A percentile compares a stretch with the other conserved stretches of the same genome.
Evolutionary conservation across 2,329 filamentous ascomycete genomes (phyloP).

Genomic region (Gaeumannomyces tritici): DNA sequence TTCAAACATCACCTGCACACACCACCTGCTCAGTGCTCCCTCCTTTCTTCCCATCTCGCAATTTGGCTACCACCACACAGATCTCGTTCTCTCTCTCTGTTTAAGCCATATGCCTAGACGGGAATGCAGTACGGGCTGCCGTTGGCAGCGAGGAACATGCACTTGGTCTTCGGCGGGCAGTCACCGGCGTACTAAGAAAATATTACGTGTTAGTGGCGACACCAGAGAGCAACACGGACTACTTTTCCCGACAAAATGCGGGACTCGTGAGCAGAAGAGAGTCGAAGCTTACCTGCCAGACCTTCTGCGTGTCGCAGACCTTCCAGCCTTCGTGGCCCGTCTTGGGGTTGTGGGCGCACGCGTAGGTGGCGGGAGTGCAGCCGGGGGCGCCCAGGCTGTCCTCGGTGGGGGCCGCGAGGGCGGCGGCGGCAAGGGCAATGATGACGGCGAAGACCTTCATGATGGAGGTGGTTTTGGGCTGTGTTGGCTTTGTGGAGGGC

Average conservation of each 20-base stretch:
- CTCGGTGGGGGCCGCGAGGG: neutral
- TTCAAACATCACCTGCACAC: neutral
- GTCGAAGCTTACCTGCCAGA: neutral
- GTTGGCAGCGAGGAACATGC: conserved; percentile 11
- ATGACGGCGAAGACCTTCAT: conserved; percentile 1
- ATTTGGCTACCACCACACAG: no score
- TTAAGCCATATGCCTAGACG: neutral
- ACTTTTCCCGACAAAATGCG: no score
- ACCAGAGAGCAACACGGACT: no score
- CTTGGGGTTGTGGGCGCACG: conserved; percentile 8
- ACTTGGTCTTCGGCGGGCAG: conserved; percentile 9
- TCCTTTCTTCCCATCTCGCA: neutral
- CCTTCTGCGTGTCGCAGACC: conserved; percentile 9
- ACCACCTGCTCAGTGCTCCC: neutral
- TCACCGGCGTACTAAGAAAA: conserved; percentile 10
- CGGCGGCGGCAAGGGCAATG: neutral
- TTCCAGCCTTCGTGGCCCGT: conserved; percentile 11
- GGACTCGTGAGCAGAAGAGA: no score
- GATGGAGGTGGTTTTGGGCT: neutral
- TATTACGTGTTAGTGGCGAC: no score
- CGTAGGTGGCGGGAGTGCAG: conserved; percentile 13
- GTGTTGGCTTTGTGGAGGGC: neutral
- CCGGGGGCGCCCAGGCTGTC: neutral
- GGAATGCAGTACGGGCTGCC: conserved; percentile 15
- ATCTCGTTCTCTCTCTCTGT: neutral